Conservation (phyloP, 257 asterid species). For the Capsicum baccatum region DNA sequence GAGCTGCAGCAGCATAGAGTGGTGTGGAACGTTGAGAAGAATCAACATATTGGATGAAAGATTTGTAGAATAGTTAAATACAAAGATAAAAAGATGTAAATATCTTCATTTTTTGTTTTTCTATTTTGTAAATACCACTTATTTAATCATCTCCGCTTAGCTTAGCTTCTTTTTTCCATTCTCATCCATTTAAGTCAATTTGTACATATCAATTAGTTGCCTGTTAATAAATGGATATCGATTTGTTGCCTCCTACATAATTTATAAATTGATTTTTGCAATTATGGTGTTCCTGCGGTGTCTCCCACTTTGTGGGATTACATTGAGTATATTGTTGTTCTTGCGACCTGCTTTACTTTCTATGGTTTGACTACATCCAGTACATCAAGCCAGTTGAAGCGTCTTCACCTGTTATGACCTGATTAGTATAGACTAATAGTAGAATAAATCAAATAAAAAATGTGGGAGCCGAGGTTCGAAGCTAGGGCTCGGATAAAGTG, state of each 20-base stretch:
- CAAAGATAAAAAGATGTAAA: constrained; percentile 75
- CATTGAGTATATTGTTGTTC: too few relatives aligned
- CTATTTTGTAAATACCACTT: constrained; percentile 13
- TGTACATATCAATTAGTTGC: neutral
- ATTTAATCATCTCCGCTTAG: neutral
- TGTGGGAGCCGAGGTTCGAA: too few relatives aligned
- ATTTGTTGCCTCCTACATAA: neutral
- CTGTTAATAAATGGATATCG: too few relatives aligned
- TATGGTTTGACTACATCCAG: neutral
- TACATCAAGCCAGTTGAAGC: neutral
- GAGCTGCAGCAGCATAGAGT: constrained; percentile 54
- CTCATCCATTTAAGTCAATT: constrained; percentile 16
- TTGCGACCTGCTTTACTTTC: neutral
- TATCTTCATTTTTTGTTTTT: constrained; percentile 36
- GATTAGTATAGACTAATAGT: too few relatives aligned
- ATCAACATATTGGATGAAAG: constrained; percentile 50
- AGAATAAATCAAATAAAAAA: too few relatives aligned
- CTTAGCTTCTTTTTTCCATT: neutral
- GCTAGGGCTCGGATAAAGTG: too few relatives aligned
- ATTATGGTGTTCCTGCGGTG: too few relatives aligned
- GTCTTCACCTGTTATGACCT: neutral
- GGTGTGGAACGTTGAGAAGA: constrained; percentile 42
- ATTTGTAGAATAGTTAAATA: constrained; percentile 62
- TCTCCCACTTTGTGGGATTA: too few relatives aligned
- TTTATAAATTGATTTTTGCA: neutral